phyloP scores from a whole-genome alignment of 2,329 filamentous ascomycete species.

The Aspergillus chevalieri region DNA sequence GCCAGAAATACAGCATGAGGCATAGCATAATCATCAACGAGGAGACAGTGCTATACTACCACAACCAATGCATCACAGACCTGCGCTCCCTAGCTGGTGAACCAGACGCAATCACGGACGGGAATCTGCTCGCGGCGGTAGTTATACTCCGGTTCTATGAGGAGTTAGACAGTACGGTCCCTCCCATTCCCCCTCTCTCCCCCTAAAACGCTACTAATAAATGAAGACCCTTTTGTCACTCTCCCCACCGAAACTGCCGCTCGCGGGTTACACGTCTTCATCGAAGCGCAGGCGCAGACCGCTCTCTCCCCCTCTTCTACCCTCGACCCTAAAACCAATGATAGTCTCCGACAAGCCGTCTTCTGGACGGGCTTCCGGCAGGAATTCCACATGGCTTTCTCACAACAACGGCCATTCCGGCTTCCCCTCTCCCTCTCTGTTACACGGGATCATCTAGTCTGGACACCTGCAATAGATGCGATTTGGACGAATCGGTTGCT shows the following conservation, averaged over 20 bases:
- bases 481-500: constrained; percentile 51
- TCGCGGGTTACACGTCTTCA: constrained; percentile 21
- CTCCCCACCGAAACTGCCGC: constrained; percentile 15
- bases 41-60: constrained; percentile 32
- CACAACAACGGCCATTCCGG: constrained; percentile 28
- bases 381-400: constrained; percentile 42
- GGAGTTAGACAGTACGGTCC: constrained; percentile 30
- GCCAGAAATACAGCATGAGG: constrained; percentile 12
- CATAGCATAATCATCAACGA: constrained; percentile 14
- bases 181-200: neutral
- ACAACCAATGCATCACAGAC: constrained; percentile 34
- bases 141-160: constrained; percentile 41
- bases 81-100: constrained; percentile 24
- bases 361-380: constrained; percentile 45
- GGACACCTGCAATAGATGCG: neutral
- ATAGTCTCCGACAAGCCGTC: constrained; percentile 32
- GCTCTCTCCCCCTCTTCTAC: neutral
- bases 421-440: neutral
- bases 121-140: constrained; percentile 33
- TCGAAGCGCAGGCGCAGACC: constrained; percentile 10
- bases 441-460: neutral
- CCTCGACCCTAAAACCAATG: neutral
- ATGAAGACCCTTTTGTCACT: constrained; percentile 13
- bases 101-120: constrained; percentile 1
- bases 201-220: neutral